These are phyloP conservation scores for Strobilomyces dryophilus DNA, from an alignment of 768 basidiomycete species.

Conservation along the genomic window DNA sequence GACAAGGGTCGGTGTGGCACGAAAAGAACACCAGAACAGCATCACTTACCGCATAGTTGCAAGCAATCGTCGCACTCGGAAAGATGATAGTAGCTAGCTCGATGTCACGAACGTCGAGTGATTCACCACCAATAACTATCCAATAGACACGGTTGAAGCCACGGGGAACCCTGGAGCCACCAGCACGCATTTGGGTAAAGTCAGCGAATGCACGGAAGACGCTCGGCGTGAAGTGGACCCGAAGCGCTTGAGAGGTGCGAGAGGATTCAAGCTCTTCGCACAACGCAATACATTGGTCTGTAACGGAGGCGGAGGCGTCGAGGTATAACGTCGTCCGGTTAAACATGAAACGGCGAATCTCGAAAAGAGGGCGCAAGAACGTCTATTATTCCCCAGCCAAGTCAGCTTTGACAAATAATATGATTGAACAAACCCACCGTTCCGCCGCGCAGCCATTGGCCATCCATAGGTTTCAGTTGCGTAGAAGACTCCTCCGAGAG, in stretches of 20 bases:
- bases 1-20: background rate
- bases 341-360: constrained; percentile 19
- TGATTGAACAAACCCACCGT: background rate
- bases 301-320: constrained; percentile 8
- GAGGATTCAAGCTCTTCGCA: constrained; percentile 12
- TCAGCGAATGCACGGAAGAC: constrained; percentile 15
- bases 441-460: constrained; percentile 16
- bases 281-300: constrained; percentile 7
- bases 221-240: constrained; percentile 14
- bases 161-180: constrained; percentile 11
- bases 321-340: constrained; percentile 12
- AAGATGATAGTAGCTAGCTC: constrained; percentile 12
- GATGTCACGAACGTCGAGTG: constrained; percentile 7
- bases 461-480: constrained; percentile 10
- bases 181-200: constrained; percentile 7
- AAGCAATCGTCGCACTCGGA: constrained; percentile 11
- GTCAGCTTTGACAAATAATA: background rate
- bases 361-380: constrained; percentile 14
- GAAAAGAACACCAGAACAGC: background rate
- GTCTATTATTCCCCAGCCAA: constrained; percentile 1
- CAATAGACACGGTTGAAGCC: constrained; percentile 16
- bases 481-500: constrained; percentile 12
- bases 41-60: constrained; percentile 13
- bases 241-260: constrained; percentile 12
- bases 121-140: constrained; percentile 16